These are phyloP conservation scores for Thraustochytrium sp. DNA, from an alignment of 352 stramenopile species.

Conservation along the genomic window DNA sequence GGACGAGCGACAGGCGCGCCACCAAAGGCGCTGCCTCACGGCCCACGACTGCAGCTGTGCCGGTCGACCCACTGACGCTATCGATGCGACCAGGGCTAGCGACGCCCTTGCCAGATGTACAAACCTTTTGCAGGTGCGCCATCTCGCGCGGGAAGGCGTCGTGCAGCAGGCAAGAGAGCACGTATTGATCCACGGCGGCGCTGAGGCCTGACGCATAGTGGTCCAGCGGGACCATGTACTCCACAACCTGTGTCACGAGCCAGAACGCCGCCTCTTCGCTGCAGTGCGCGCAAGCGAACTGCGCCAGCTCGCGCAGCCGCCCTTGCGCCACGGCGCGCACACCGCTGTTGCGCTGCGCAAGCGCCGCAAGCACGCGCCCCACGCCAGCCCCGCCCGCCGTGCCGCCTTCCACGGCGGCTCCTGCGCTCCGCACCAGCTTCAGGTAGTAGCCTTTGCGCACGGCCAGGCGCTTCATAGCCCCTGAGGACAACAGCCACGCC, in stretches of 20 bases:
- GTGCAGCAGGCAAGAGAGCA: neutral
- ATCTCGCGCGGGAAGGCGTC: neutral
- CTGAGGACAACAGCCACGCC: slow-evolving; percentile 7
- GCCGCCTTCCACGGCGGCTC: neutral
- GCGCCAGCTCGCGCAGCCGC: neutral
- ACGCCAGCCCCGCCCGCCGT: too few species aligned
- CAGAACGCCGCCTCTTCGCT: slow-evolving; percentile 22
- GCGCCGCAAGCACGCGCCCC: neutral
- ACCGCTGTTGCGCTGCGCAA: neutral
- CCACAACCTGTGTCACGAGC: neutral
- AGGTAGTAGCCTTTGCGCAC: slow-evolving; percentile 4
- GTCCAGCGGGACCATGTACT: slow-evolving; percentile 27
- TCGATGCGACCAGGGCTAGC: neutral
- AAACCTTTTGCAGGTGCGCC: slow-evolving; percentile 3
- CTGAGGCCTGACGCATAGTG: slow-evolving; percentile 8
- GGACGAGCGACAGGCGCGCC: neutral
- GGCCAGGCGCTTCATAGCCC: slow-evolving; percentile 9
- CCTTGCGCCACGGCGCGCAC: neutral
- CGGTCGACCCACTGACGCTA: neutral
- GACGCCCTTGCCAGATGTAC: neutral
- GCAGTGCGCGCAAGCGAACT: neutral
- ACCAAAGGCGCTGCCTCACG: neutral
- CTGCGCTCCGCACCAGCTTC: neutral
- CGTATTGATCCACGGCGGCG: neutral
- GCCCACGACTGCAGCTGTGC: neutral